Base-by-base conservation (phyloP, 805 yeast species). In the Pichia kluyveri region DNA sequence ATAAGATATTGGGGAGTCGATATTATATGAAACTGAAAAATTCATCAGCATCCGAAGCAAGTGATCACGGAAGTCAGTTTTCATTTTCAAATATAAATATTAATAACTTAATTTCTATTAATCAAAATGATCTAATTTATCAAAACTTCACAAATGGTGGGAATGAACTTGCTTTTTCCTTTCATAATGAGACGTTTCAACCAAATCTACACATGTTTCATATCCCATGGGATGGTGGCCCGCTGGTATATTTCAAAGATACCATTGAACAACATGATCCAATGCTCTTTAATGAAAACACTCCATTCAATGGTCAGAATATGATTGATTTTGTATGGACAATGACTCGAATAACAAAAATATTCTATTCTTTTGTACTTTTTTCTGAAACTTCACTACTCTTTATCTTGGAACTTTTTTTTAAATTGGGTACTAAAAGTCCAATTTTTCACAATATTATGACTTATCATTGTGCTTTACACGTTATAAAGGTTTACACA, bases 241-340 rank as follows among this genome's bases (percentile, higher is more conserved):
- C 49, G 1, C 10, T 44, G 3, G 32, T 46, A 6, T 43, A 46
- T 17, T 50, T 44, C 30, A 19, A 49, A 4, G 39, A 42, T 8
- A 36, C 26, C 14, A 49, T 51, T 39, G 32, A 44, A 19, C 19
- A 42, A 28, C 10, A 46, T 44, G 54, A 51, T 36, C 51, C 53
- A 8, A 15, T 51, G 5, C 12, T 36, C 8, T 9, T 27, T 0
- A 15, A 40, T 14, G 38, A 23, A 23, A 32, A 31, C 14, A 31
- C 42, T 2, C 19, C 28, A n/a, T n/a, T 48, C n/a, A 42, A 36
- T 23, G 42, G 45, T 27, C 45, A 42, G n/a, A 12, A n/a, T 28
- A 28, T 51, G 11, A 37, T 51, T 17, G 46, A 52, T 40, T 52
- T 52, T 41, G 45, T 51, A n/a, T 52, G 55, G 55, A 45, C 54